Conservation (phyloP, 495 filamentous ascomycete species). For the Beverwykella pulmonaria region DNA sequence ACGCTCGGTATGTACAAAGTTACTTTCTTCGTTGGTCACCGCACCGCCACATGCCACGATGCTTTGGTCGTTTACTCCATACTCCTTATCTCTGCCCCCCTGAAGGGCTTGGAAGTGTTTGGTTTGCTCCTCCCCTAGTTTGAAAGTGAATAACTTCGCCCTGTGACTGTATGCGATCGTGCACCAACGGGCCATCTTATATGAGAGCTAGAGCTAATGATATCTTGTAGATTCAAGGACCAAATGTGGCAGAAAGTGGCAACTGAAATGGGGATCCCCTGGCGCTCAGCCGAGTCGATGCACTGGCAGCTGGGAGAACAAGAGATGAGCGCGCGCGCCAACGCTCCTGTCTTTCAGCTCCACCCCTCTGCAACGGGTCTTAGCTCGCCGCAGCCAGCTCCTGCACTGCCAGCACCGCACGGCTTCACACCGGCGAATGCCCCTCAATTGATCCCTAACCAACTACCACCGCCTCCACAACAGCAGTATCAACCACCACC, state of each 20-base stretch:
- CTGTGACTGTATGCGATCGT: background rate
- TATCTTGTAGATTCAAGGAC: conserved; percentile 74
- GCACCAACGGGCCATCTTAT: background rate
- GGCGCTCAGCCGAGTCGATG: conserved; percentile 95
- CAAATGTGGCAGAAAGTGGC: conserved; percentile 97
- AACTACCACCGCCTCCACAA: conserved; percentile 2
- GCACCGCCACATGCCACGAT: background rate
- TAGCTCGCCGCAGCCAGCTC: conserved; percentile 14
- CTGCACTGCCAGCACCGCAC: conserved; percentile 15
- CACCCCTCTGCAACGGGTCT: conserved; percentile 35
- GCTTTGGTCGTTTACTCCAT: conserved; percentile 18
- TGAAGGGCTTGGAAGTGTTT: background rate
- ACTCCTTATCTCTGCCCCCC: background rate
- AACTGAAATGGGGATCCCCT: conserved; percentile 93
- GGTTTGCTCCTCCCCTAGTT: background rate
- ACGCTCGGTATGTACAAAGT: conserved; percentile 75
- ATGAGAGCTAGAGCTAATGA: conserved; percentile 12
- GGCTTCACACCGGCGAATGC: conserved; percentile 30
- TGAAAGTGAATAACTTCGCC: background rate
- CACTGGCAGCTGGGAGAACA: conserved; percentile 94
- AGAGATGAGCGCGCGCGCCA: conserved; percentile 72
- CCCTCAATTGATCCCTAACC: conserved; percentile 26
- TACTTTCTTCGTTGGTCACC: conserved; percentile 6
- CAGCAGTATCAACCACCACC: conserved; percentile 17
- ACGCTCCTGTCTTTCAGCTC: conserved; percentile 48